These are phyloP conservation scores for Starmera caribaea DNA, from an alignment of 805 yeast species.

Conservation along the genomic window DNA sequence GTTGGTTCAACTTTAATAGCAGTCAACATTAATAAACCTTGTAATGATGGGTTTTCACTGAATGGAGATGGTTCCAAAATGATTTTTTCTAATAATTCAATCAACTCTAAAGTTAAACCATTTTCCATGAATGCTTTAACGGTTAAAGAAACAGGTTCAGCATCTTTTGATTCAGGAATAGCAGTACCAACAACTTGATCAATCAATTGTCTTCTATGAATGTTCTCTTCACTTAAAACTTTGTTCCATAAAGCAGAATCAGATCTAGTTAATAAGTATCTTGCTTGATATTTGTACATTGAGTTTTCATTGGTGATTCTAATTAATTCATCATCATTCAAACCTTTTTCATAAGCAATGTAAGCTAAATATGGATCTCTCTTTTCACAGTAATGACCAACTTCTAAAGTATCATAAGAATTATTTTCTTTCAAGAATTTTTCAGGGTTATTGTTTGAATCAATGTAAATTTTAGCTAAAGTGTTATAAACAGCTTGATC, in stretches of 20 bases:
- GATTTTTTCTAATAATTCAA: slow-evolving; percentile 91
- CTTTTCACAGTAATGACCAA: slow-evolving; percentile 97
- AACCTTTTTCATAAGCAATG: slow-evolving; percentile 94
- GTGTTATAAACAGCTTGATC: slow-evolving; percentile 93
- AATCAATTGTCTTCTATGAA: slow-evolving; percentile 82
- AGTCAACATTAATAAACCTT: slow-evolving; percentile 85
- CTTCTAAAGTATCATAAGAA: slow-evolving; percentile 84
- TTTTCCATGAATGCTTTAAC: slow-evolving; percentile 96
- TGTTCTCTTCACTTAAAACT: slow-evolving; percentile 67
- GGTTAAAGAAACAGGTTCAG: slow-evolving; percentile 88
- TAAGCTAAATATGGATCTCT: slow-evolving; percentile 98
- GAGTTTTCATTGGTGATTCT: slow-evolving; percentile 92
- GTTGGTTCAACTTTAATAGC: slow-evolving; percentile 93
- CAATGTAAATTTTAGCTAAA: slow-evolving; percentile 95
- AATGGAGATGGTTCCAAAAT: slow-evolving; percentile 96
- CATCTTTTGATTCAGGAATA: slow-evolving; percentile 86
- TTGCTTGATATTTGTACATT: slow-evolving; percentile 99
- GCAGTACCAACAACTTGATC: slow-evolving; percentile 96
- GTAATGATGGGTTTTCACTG: slow-evolving; percentile 89
- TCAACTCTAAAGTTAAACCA: slow-evolving; percentile 84
- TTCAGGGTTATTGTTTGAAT: slow-evolving; percentile 95
- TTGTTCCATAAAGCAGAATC: slow-evolving; percentile 74
- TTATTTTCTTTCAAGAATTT: slow-evolving; percentile 89
- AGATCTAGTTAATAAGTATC: slow-evolving; percentile 84
- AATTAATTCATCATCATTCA: slow-evolving; percentile 81